Evolutionary conservation across 2,329 filamentous ascomycete genomes (phyloP).

Genomic region (Helotiales sp.): DNA sequence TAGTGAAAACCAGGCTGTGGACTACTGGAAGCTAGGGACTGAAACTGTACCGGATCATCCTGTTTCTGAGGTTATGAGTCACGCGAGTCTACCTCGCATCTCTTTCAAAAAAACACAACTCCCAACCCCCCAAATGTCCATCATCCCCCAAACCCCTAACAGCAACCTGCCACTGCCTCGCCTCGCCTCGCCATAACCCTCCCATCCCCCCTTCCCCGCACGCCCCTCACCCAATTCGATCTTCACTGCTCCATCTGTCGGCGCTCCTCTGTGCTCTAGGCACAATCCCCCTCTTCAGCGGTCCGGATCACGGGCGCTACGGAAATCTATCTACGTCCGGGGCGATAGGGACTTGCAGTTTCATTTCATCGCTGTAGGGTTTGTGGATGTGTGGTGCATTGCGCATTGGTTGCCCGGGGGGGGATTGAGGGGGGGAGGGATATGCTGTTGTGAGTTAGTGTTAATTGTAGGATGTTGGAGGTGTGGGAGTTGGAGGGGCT

Average conservation of each 20-base stretch:
- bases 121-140: not conserved
- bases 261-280: conserved; percentile 9
- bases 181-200: not conserved
- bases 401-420: conserved; percentile 13
- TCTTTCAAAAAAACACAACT: no score
- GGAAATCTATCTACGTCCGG: conserved; percentile 15
- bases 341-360: conserved; percentile 14
- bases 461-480: conserved; percentile 17
- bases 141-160: not conserved
- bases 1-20: not conserved
- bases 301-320: conserved; percentile 7
- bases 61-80: not conserved
- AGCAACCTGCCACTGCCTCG: not conserved
- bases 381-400: conserved; percentile 16
- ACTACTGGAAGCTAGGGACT: not conserved
- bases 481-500: conserved; percentile 4
- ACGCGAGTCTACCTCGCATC: no score
- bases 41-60: not conserved
- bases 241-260: conserved; percentile 18
- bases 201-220: not conserved
- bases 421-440: not conserved
- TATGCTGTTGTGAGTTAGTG: conserved; percentile 2
- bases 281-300: not conserved
- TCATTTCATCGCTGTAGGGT: conserved; percentile 15
- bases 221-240: conserved; percentile 12